Base-by-base conservation (phyloP, 108 stramenopile species). In the Stephanodiscus triporus region DNA sequence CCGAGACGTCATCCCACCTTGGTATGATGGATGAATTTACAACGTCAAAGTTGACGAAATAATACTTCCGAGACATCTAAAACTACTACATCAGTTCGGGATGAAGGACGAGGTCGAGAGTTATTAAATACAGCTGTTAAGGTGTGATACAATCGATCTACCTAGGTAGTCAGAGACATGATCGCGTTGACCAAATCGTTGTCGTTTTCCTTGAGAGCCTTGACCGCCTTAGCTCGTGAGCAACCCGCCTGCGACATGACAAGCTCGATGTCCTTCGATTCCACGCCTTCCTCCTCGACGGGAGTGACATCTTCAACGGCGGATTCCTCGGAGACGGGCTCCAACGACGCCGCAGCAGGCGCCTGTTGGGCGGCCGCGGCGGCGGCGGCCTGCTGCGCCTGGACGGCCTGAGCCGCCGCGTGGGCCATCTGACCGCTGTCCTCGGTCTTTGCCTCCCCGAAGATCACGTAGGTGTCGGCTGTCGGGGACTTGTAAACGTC, bases 361-460 rank as follows among this genome's bases (percentile, higher is more conserved):
- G 76, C 83, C 23, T 85, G 84, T 66, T 87, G 85, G 22, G 92
- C 84, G 54, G 80, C 73, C 53, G 73, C 78, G 34, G 76, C 68
- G 16, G 81, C 90, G 49, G 88, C 82, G 19, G 85, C 85, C 42
- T 68, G 70, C 53, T 80, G 87, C 82, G 95, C 91, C 85, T 96
- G 95, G 75, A 91, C 89, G 48, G 97, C 97, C 32, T 73, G 72
- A 63, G 95, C 96, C 34, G 89, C 89, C 14, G 87, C 86, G 50
- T 91, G 89, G 30, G 84, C 86, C 74, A 88, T 89, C 50, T 86
- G 88, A n/a, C 78, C 65, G 7, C 89, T 80, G 83, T 99, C 99
- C 83, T 98, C 99, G 37, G 91, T 90, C 86, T 97, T 98, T 82
- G 98, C 99, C 86, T 97, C 97, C 45, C 99, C 99, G 76, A 99